A percentile compares a stretch with the other conserved stretches of the same genome.
phyloP scores from a whole-genome alignment of 345 rosid species.

The Brassica nigra region DNA sequence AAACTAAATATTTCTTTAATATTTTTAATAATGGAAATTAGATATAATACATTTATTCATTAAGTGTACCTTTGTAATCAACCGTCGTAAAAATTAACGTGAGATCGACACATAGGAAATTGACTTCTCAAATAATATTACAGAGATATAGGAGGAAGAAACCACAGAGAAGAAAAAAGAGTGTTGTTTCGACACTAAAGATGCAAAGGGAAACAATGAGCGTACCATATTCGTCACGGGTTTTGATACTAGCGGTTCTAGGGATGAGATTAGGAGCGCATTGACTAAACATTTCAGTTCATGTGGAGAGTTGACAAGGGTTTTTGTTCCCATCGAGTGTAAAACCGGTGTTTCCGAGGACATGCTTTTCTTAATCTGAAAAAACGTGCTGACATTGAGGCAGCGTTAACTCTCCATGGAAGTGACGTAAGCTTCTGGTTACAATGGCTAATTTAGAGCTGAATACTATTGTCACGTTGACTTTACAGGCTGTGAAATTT shows the following conservation, averaged over 20 bases:
- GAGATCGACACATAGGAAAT: too few species aligned
- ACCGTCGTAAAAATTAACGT: too few species aligned
- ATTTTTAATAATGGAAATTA: too few species aligned
- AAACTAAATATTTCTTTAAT: too few species aligned
- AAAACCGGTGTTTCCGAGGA: neutral
- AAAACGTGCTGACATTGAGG: slow-evolving; percentile 16
- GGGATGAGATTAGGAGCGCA: neutral
- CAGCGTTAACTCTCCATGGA: slow-evolving; percentile 64
- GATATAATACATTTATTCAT: too few species aligned
- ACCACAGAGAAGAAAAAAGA: neutral
- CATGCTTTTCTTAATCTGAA: neutral
- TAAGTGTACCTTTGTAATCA: too few species aligned
- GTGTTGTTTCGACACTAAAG: neutral
- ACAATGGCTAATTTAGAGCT: slow-evolving; percentile 53
- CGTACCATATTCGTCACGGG: neutral
- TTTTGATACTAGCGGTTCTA: neutral
- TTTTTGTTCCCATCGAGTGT: neutral
- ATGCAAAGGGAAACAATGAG: neutral
- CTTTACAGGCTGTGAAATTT: neutral
- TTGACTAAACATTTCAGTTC: neutral
- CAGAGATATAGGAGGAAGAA: neutral
- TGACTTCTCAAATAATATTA: too few species aligned
- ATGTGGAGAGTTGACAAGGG: neutral
- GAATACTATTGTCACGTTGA: neutral
- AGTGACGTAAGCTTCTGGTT: slow-evolving; percentile 47